Evolutionary conservation across 2,329 filamentous ascomycete species (phyloP).

Genomic region (Aspergillus proliferans): DNA sequence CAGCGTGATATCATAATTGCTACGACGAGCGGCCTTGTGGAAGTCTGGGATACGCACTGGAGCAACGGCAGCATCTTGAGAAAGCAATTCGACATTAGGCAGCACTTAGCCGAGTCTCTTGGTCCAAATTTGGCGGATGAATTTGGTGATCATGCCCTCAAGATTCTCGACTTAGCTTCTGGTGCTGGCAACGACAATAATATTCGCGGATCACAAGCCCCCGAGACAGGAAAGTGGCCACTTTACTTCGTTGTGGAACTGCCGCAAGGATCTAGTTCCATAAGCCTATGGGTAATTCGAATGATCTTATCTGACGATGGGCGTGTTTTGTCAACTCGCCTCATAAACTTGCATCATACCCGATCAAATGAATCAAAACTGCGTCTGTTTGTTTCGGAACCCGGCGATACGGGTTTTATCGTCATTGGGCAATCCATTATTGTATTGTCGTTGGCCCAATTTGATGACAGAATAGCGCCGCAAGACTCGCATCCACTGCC

Average conservation of each 20-base stretch:
- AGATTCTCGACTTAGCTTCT: slow-evolving; percentile 74
- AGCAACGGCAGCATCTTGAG: slow-evolving; percentile 74
- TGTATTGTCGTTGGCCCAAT: slow-evolving; percentile 64
- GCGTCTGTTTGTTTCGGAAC: slow-evolving; percentile 69
- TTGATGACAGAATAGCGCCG: slow-evolving; percentile 65
- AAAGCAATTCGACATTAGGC: slow-evolving; percentile 64
- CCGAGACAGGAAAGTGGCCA: slow-evolving; percentile 44
- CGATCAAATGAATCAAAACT: slow-evolving; percentile 48
- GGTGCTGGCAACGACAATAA: slow-evolving; percentile 21
- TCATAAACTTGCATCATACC: slow-evolving; percentile 59
- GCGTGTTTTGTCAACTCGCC: slow-evolving; percentile 61
- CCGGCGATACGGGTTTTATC: slow-evolving; percentile 73
- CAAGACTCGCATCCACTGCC: slow-evolving; percentile 63
- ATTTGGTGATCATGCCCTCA: slow-evolving; percentile 55
- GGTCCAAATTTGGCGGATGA: slow-evolving; percentile 49
- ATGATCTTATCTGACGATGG: slow-evolving; percentile 52
- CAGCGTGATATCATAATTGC: slow-evolving; percentile 79
- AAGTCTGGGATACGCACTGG: slow-evolving; percentile 84
- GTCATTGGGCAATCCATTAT: slow-evolving; percentile 74
- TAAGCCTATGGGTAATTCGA: slow-evolving; percentile 71
- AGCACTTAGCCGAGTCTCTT: slow-evolving; percentile 58
- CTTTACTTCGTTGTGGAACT: slow-evolving; percentile 58
- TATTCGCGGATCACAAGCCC: slow-evolving; percentile 44
- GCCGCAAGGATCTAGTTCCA: slow-evolving; percentile 42
- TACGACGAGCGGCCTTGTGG: slow-evolving; percentile 69